Base-by-base conservation (phyloP, 2,329 filamentous ascomycete genomes). In the Colletotrichum phormii region DNA sequence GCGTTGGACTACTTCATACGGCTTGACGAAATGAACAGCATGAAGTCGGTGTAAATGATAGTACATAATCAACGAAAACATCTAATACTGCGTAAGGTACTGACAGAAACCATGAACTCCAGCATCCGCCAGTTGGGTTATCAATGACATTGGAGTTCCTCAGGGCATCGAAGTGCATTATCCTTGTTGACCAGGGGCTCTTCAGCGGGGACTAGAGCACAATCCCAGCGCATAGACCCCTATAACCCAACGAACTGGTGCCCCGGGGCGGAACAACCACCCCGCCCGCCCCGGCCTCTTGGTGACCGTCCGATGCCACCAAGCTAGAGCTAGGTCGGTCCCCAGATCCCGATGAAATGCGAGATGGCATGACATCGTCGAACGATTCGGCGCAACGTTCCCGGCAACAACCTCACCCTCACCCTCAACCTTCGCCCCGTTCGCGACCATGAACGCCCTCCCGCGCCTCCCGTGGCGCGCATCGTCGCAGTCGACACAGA, bases 371-470 rank as follows among this genome's bases (percentile, higher is more conserved):
- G 65, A 70, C 54, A 64, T 37, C 13, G 42, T n/a, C 18, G 53
- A 49, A 22, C 42, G 54, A 42, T 49, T 42, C 18, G 15, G 31
- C 42, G 42, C 3, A n/a, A 49, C 18, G 7, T 31, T 15, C 24
- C 46, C 46, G 42, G 35, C 53, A 13, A 60, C 51, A 31, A 13
- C 64, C 51, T n/a, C 61, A 37, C 49, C 13, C 51, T 33, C 37
- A 54, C 3, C 42, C 33, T 12, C 62, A 54, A 37, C 33, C 33
- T 13, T 31, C 35, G 33, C 58, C 51, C 37, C 15, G 58, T 7
- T 57, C 42, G 64, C 66, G 66, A 77, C 42, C 58, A 87, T 87
- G 86, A 85, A 85, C 77, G 76, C 75, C 70, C 77, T 84, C 59
- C 78, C 82, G 53, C 82, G 81, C 74, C 76, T 83, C 65, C 77